Evolutionary conservation across 1,284 basidiomycete genomes (phyloP).

Genomic region (Cystobasidium sp.): DNA sequence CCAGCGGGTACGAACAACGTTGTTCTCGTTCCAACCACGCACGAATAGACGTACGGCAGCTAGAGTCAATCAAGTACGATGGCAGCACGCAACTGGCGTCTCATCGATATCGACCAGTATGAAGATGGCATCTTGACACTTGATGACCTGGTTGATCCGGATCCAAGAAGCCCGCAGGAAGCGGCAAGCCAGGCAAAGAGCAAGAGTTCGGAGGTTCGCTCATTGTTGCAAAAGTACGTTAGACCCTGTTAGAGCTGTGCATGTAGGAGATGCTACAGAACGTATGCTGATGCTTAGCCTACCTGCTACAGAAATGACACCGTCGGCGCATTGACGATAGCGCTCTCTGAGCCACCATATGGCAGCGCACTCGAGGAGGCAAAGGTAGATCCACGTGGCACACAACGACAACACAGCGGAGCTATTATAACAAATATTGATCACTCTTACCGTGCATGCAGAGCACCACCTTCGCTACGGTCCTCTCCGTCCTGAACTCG

Average conservation of each 20-base stretch:
- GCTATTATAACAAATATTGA: background rate
- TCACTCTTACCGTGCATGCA: constrained; percentile 55
- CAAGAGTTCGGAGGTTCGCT: constrained; percentile 36
- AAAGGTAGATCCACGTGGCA: constrained; percentile 66
- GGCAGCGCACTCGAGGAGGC: constrained; percentile 84
- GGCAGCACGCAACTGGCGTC: constrained; percentile 41
- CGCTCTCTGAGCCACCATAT: constrained; percentile 78
- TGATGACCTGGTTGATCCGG: constrained; percentile 44
- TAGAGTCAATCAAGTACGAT: background rate
- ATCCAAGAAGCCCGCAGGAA: constrained; percentile 36
- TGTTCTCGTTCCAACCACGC: constrained; percentile 11
- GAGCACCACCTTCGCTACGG: constrained; percentile 76
- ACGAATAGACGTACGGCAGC: background rate
- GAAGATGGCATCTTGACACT: constrained; percentile 38
- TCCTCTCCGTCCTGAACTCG: constrained; percentile 93
- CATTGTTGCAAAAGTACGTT: constrained; percentile 31
- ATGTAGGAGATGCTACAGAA: background rate
- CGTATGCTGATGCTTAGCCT: background rate
- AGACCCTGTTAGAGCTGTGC: background rate
- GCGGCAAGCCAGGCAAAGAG: constrained; percentile 40
- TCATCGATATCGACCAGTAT: constrained; percentile 40
- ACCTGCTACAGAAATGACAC: constrained; percentile 68
- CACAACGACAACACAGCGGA: background rate
- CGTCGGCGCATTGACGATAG: constrained; percentile 69
- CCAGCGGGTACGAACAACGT: background rate